Evolutionary conservation across 192 early-diverging fungal genomes (phyloP), one percentile per base, ranked within the genome.

Genomic region (Pilobolus umbonatus): DNA sequence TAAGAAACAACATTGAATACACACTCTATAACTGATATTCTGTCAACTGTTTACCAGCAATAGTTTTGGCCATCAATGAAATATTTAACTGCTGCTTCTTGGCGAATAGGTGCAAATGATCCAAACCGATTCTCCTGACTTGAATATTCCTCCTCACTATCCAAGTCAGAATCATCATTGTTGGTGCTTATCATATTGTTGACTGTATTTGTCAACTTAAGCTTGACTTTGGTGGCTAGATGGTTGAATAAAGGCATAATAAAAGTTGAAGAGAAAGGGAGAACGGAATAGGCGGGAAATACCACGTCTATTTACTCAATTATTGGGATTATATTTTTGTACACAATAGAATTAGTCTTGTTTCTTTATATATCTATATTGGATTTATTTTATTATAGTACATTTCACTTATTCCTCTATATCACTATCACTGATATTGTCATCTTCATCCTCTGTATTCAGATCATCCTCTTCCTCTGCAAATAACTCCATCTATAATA

Each of bases 1-100:
- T 49, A 49, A 0, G 5, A 51, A 19, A 11, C 15, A 22, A 2
- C 49, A 51, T 34, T 29, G 15, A 4, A 51, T 35, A 35, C 34
- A 8, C 34, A 35, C 34, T 21, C 28, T 28, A 8, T 5, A 28
- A 29, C 26, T 7, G n/a, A 6, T 17, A 31, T 5, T 25, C 0
- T 29, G 1, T 5, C 5, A 19, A 19, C 7, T 17, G 29, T 26
- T 51, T 51, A 69, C 71, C 71, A 84, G 40, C 88, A 83, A 62
- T 89, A 91, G 65, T 88, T 85, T 51, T 86, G 85, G 35, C 88
- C 88, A 56, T 91, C 88, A 8, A 91, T 78, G 70, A 80, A 91
- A 66, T 82, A 90, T 39, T 82, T 80, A 2, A 87, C 80, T 38
- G 80, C 76, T 54, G 76, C 74, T 52, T 73, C 61, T 9, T 82